These are phyloP conservation scores for Phycomyces blakesleeanus DNA, from an alignment of 192 early-diverging fungal genomes.

Conservation along the genomic window DNA sequence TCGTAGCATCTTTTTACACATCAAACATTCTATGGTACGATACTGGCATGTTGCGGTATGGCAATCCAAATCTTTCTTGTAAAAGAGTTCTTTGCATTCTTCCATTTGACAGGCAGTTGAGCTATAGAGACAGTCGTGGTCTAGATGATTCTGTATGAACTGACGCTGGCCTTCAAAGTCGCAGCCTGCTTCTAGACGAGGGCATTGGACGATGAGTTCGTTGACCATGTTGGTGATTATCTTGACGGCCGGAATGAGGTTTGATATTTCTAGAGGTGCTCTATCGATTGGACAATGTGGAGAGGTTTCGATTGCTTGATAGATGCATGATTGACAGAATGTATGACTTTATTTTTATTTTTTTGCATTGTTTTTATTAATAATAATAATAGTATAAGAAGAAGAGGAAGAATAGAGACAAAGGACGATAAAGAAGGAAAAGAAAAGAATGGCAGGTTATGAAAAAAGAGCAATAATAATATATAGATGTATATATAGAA, in stretches of 20 bases:
- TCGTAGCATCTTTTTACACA: constrained; percentile 52
- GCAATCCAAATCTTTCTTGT: constrained; percentile 51
- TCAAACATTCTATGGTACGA: constrained; percentile 46
- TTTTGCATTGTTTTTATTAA: no score
- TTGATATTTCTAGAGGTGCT: constrained; percentile 30
- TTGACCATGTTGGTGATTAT: constrained; percentile 64
- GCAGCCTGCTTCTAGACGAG: constrained; percentile 51
- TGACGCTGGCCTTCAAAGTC: constrained; percentile 54
- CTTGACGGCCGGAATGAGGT: constrained; percentile 51
- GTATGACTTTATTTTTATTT: constrained; percentile 66
- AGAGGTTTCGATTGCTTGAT: constrained; percentile 44
- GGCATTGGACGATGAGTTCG: constrained; percentile 60
- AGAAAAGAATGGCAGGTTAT: no score
- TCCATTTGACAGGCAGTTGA: constrained; percentile 44
- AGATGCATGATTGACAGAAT: constrained; percentile 61
- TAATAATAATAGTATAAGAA: no score
- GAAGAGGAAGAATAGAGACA: no score
- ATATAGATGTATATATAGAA: no score
- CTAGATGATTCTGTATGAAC: constrained; percentile 48
- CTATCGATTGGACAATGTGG: constrained; percentile 60
- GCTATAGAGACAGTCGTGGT: constrained; percentile 53
- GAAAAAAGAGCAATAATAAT: no score
- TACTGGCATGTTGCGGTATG: constrained; percentile 59
- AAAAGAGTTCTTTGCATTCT: constrained; percentile 49
- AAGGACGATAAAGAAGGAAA: no score